Conservation (phyloP, 352 stramenopile species). For the Phytophthora fragariaefolia region DNA sequence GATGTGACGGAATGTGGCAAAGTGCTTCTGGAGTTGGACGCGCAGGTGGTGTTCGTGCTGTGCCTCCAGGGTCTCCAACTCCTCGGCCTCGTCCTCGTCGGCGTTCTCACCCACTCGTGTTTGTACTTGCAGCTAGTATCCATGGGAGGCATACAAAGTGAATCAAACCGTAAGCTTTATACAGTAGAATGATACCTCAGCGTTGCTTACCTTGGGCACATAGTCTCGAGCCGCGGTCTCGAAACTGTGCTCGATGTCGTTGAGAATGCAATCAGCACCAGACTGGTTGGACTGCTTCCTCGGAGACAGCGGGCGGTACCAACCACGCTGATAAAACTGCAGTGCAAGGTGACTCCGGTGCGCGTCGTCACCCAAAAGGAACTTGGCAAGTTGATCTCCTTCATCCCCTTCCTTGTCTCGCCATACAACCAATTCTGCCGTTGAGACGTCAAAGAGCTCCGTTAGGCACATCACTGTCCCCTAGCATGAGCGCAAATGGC, state of each 20-base stretch:
- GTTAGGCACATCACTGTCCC: slow-evolving; percentile 15
- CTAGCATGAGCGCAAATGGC: slow-evolving; percentile 14
- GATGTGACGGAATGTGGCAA: slow-evolving; percentile 50
- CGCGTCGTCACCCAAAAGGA: slow-evolving; percentile 45
- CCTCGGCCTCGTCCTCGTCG: slow-evolving; percentile 37
- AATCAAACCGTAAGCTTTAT: too few relatives aligned
- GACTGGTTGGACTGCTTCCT: slow-evolving; percentile 23
- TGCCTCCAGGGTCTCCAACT: slow-evolving; percentile 37
- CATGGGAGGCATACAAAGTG: background rate
- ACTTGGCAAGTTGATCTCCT: slow-evolving; percentile 33
- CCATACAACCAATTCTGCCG: slow-evolving; percentile 26
- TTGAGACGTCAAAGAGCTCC: slow-evolving; percentile 32
- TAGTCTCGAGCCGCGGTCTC: slow-evolving; percentile 49
- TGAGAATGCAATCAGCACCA: slow-evolving; percentile 25
- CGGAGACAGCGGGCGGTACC: slow-evolving; percentile 43
- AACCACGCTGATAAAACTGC: slow-evolving; percentile 64
- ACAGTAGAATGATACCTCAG: too few relatives aligned
- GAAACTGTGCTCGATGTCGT: slow-evolving; percentile 38
- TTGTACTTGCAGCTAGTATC: slow-evolving; percentile 31
- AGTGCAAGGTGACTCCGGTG: slow-evolving; percentile 45
- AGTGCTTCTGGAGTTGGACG: slow-evolving; percentile 63
- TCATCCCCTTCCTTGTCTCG: slow-evolving; percentile 26
- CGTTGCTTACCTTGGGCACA: slow-evolving; percentile 40
- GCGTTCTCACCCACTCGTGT: slow-evolving; percentile 33
- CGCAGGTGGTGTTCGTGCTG: slow-evolving; percentile 48